Evolutionary conservation across 164 flowering plant species (phyloP).

Genomic region (Buxus sempervirens): DNA sequence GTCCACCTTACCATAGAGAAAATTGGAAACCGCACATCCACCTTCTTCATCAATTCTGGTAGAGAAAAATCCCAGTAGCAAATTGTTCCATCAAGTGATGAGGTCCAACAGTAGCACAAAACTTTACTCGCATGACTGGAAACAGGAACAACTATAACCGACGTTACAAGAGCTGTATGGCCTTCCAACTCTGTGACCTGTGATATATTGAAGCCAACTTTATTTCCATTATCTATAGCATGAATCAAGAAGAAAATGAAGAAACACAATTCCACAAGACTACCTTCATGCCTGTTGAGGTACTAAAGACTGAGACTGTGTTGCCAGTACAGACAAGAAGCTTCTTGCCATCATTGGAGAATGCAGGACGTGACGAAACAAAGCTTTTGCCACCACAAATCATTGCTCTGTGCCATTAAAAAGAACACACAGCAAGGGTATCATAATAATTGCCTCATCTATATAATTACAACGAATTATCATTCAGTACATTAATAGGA

Average conservation of each 20-base stretch:
- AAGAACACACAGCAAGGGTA: too few species aligned
- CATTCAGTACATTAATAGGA: too few species aligned
- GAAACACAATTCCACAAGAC: not conserved
- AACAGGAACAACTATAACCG: conserved; percentile 70
- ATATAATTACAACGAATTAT: too few species aligned
- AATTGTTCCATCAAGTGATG: conserved; percentile 90
- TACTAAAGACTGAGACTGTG: conserved; percentile 77
- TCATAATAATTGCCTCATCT: not conserved
- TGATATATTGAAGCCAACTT: not conserved
- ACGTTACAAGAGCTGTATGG: conserved; percentile 66
- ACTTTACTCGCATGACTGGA: conserved; percentile 41
- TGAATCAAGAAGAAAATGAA: too few species aligned
- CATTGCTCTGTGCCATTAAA: conserved; percentile 28
- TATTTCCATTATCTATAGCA: not conserved
- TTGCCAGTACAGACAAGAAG: conserved; percentile 76
- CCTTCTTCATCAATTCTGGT: conserved; percentile 64
- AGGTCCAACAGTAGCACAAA: conserved; percentile 79
- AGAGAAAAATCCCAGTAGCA: conserved; percentile 87
- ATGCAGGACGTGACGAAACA: conserved; percentile 68
- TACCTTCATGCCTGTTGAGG: conserved; percentile 75
- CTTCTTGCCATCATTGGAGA: conserved; percentile 79
- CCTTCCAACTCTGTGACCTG: conserved; percentile 78
- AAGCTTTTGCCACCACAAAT: conserved; percentile 71
- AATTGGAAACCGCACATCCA: conserved; percentile 55
- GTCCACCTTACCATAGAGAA: conserved; percentile 64